Percentiles rank a stretch among this genome's conserved stretches.
phyloP scores from a whole-genome alignment of 257 asterid species.

The Primulina eburnea region DNA sequence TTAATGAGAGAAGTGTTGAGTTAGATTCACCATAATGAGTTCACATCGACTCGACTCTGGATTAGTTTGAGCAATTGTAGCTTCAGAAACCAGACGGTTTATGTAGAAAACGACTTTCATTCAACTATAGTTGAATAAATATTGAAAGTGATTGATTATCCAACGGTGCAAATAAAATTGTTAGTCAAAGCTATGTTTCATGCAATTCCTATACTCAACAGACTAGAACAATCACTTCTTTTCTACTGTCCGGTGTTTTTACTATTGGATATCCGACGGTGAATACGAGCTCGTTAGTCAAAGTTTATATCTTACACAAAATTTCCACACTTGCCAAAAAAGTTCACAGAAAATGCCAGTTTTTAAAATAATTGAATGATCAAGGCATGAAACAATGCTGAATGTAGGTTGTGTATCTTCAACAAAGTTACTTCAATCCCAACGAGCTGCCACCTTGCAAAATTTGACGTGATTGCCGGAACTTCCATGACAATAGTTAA shows the following conservation, averaged over 20 bases:
- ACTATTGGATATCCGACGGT: neutral
- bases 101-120: too few species aligned
- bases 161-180: neutral
- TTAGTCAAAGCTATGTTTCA: neutral
- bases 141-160: too few species aligned
- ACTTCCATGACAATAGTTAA: neutral
- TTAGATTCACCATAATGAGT: too few species aligned
- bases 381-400: slow-evolving; percentile 10
- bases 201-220: neutral
- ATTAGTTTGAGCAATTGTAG: too few species aligned
- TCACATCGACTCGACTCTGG: too few species aligned
- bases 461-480: neutral
- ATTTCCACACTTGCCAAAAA: neutral
- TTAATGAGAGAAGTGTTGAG: too few species aligned
- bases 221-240: neutral
- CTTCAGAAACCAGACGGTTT: too few species aligned
- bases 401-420: neutral
- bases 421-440: neutral
- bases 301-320: neutral
- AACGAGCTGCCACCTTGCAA: neutral
- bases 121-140: too few species aligned
- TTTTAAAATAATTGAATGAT: neutral
- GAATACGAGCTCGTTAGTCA: neutral
- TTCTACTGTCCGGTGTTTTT: too few species aligned
- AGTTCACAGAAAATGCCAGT: neutral